phyloP scores from a whole-genome alignment of 1,139 yeast species.

The Hemisphaericaspora xylanilytica region DNA sequence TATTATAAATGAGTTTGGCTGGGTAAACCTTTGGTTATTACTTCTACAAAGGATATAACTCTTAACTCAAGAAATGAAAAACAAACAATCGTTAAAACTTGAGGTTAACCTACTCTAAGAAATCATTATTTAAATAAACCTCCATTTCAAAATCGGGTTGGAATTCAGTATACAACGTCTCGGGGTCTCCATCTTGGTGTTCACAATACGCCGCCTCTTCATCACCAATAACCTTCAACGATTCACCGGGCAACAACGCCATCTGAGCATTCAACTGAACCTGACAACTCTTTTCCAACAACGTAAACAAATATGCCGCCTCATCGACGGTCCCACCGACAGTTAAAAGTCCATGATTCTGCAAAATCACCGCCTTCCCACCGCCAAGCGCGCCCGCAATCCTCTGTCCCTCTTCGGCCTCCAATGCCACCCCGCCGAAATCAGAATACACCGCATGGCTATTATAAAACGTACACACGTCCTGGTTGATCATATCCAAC shows the following conservation, averaged over 20 bases:
- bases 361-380: conserved; percentile 59
- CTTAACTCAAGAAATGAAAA: no score
- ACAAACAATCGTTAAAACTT: no score
- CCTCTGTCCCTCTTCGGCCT: conserved; percentile 64
- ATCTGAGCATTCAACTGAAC: conserved; percentile 73
- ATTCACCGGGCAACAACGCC: conserved; percentile 40
- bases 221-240: conserved; percentile 45
- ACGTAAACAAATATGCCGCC: conserved; percentile 70
- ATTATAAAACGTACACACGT: conserved; percentile 65
- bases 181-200: conserved; percentile 61
- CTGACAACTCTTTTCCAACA: conserved; percentile 69
- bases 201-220: conserved; percentile 71
- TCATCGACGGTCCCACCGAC: conserved; percentile 79
- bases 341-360: conserved; percentile 77
- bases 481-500: conserved; percentile 79
- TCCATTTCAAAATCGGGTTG: conserved; percentile 54
- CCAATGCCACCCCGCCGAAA: conserved; percentile 81
- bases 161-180: conserved; percentile 67
- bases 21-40: no score
- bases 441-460: conserved; percentile 62
- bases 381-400: conserved; percentile 71
- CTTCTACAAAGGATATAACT: no score
- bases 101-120: conserved; percentile 14
- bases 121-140: conserved; percentile 21
- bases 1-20: no score